Evolutionary conservation across 1,284 basidiomycete species (phyloP).

Genomic region (Cystobasidiaceae sp.): DNA sequence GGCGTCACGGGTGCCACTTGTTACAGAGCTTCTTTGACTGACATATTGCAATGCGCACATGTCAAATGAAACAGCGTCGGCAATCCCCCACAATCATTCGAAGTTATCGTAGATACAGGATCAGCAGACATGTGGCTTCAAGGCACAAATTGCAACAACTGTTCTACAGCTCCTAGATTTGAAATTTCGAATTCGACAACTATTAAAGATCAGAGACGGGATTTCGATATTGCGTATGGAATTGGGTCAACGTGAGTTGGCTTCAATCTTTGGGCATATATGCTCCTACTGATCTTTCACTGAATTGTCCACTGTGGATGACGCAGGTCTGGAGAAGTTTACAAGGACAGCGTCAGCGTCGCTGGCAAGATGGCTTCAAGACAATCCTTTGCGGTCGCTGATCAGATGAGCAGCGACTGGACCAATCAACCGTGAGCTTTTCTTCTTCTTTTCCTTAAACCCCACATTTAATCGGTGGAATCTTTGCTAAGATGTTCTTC

Average conservation of each 20-base stretch:
- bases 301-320: background rate
- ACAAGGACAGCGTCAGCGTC: constrained; percentile 41
- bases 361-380: constrained; percentile 41
- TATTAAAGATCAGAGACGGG: constrained; percentile 35
- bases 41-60: no score
- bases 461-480: no score
- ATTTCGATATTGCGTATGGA: constrained; percentile 44
- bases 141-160: constrained; percentile 50
- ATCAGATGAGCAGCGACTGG: constrained; percentile 23
- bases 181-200: constrained; percentile 16
- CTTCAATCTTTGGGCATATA: no score
- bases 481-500: no score
- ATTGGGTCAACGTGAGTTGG: constrained; percentile 43
- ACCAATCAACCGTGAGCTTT: constrained; percentile 5
- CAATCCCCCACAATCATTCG: constrained; percentile 48
- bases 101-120: constrained; percentile 58
- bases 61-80: constrained; percentile 50
- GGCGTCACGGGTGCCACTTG: no score
- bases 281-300: no score
- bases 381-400: constrained; percentile 40
- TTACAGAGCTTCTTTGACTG: background rate
- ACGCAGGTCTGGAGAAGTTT: constrained; percentile 7
- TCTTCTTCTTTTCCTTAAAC: no score
- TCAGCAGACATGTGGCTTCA: constrained; percentile 75
- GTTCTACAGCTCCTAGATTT: constrained; percentile 41